Conservation (phyloP, 192 early-diverging fungal species). For the Coemansia sp. region DNA sequence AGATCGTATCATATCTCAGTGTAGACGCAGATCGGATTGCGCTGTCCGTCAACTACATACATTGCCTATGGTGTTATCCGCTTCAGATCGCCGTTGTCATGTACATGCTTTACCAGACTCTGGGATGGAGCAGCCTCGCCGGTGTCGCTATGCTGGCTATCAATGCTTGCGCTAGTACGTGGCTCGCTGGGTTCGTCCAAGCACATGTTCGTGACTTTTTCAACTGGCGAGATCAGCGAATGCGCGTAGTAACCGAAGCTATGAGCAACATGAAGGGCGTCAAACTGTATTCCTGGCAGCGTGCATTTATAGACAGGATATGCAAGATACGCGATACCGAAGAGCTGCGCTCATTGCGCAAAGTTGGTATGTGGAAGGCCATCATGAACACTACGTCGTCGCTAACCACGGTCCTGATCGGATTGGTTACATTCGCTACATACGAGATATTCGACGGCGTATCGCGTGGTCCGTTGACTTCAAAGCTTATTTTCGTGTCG, state of each 20-base stretch:
- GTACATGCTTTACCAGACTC: conserved; percentile 16
- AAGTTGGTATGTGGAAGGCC: conserved; percentile 71
- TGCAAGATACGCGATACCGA: conserved; percentile 65
- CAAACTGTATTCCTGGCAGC: conserved; percentile 69
- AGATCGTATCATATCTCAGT: conserved; percentile 69
- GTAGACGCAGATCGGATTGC: conserved; percentile 52
- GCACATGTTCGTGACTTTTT: conserved; percentile 43
- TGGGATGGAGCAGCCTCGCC: conserved; percentile 19
- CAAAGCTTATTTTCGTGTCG: conserved; percentile 80
- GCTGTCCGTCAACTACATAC: conserved; percentile 19
- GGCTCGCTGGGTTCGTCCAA: conserved; percentile 53
- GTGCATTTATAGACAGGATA: conserved; percentile 58
- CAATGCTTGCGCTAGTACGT: conserved; percentile 45
- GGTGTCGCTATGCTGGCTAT: conserved; percentile 12
- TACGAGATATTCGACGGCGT: conserved; percentile 67
- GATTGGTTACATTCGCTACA: conserved; percentile 77
- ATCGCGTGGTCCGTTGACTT: conserved; percentile 58
- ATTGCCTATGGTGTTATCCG: conserved; percentile 46
- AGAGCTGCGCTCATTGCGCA: conserved; percentile 78
- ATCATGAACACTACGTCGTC: conserved; percentile 78
- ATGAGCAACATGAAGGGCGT: conserved; percentile 60
- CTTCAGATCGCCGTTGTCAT: conserved; percentile 15
- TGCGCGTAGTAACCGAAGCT: conserved; percentile 61
- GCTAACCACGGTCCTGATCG: conserved; percentile 81
- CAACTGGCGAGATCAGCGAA: conserved; percentile 52